These are phyloP conservation scores for Venturia effusa DNA, from an alignment of 2,329 filamentous ascomycete species.

Conservation along the genomic window DNA sequence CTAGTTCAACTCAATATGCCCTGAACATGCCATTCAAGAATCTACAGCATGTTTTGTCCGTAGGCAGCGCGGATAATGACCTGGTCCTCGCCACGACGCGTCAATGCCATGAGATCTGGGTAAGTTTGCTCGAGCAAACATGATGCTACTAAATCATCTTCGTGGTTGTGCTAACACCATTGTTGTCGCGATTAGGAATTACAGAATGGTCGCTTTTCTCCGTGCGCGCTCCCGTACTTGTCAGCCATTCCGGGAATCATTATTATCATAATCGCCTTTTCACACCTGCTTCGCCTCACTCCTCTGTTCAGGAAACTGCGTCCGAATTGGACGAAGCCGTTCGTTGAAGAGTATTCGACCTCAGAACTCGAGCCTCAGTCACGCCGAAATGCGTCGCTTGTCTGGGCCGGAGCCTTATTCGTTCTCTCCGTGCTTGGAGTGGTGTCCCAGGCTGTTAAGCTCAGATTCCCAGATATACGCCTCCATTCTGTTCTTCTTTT, in stretches of 20 bases:
- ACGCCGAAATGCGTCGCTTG: conserved; percentile 20
- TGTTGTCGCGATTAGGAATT: conserved; percentile 21
- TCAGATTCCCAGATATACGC: conserved; percentile 17
- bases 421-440: conserved; percentile 20
- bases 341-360: conserved; percentile 35
- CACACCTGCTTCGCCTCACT: conserved; percentile 18
- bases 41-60: not conserved
- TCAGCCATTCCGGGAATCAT: conserved; percentile 20
- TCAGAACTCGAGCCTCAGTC: conserved; percentile 20
- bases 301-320: conserved; percentile 18
- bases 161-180: not conserved
- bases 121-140: not conserved
- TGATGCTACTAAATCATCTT: not conserved
- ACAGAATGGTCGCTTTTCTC: conserved; percentile 24
- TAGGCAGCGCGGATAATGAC: not conserved
- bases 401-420: conserved; percentile 20
- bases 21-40: not conserved
- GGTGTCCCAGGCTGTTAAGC: conserved; percentile 18
- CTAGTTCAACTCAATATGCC: not conserved
- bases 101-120: not conserved
- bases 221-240: conserved; percentile 25
- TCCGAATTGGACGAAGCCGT: conserved; percentile 41
- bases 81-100: not conserved
- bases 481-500: conserved; percentile 9
- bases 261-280: conserved; percentile 19